Evolutionary conservation across 805 yeast genomes (phyloP).

Genomic region (Naumovozyma baii): DNA sequence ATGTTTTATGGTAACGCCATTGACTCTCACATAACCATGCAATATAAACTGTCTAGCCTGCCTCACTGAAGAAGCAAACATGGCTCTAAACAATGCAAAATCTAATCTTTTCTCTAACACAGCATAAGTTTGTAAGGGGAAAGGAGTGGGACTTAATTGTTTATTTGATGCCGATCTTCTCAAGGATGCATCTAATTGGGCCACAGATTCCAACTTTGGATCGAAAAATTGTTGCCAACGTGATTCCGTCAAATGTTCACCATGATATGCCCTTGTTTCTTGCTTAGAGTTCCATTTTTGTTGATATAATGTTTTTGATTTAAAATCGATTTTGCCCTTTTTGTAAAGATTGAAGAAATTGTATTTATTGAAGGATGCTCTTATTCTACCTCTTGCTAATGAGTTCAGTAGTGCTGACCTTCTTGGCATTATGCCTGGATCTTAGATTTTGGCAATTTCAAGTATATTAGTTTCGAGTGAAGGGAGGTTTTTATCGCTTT

Average conservation of each 20-base stretch:
- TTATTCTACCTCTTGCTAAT: constrained; percentile 59
- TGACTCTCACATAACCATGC: constrained; percentile 74
- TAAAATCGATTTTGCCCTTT: constrained; percentile 47
- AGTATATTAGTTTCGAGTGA: too few relatives aligned
- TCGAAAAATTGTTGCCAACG: constrained; percentile 68
- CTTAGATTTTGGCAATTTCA: not conserved
- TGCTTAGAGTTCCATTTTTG: constrained; percentile 88
- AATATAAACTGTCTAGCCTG: constrained; percentile 86
- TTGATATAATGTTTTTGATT: constrained; percentile 66
- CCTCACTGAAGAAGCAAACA: constrained; percentile 88
- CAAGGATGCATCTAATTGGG: constrained; percentile 76
- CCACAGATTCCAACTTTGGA: constrained; percentile 67
- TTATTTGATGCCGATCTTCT: constrained; percentile 42
- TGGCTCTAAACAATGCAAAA: constrained; percentile 78
- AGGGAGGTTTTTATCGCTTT: not conserved
- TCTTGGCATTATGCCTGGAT: constrained; percentile 66
- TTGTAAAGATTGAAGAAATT: constrained; percentile 83
- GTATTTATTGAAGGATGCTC: constrained; percentile 86
- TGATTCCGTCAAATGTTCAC: constrained; percentile 81
- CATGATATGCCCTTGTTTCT: constrained; percentile 91
- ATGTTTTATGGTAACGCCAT: constrained; percentile 67
- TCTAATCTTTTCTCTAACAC: constrained; percentile 82
- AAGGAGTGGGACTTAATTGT: constrained; percentile 56
- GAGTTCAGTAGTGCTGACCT: constrained; percentile 48
- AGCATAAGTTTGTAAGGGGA: constrained; percentile 81